phyloP scores from a whole-genome alignment of 768 basidiomycete species.

The Suillus paluster region DNA sequence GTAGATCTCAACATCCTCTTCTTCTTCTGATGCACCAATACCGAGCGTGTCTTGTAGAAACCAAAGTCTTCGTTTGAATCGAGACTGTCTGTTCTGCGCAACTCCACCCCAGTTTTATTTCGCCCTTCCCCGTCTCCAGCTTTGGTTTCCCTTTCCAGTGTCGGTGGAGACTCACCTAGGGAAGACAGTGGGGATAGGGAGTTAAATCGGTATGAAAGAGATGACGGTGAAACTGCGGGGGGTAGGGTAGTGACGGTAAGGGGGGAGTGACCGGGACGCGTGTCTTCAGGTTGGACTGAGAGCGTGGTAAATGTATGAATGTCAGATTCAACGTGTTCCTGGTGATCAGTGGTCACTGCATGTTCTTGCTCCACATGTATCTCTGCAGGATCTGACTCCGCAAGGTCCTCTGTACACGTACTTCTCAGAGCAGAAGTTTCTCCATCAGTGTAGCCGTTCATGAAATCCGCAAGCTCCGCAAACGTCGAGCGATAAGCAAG shows the following conservation, averaged over 20 bases:
- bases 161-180: not conserved
- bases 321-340: not conserved
- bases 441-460: not conserved
- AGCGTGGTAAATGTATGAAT: not conserved
- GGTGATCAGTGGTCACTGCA: not conserved
- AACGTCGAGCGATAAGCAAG: not conserved
- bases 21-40: not conserved
- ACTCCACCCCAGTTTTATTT: not conserved
- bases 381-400: not conserved
- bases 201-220: not conserved
- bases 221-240: not conserved
- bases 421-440: not conserved
- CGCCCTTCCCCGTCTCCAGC: not conserved
- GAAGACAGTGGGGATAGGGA: slow-evolving; percentile 3
- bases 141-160: not conserved
- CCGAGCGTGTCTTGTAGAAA: not conserved
- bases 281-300: not conserved
- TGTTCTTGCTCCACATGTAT: not conserved
- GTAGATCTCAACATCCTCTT: not conserved
- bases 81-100: not conserved
- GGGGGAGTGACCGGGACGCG: not conserved
- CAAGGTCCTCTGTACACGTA: not conserved
- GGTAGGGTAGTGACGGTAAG: not conserved
- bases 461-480: not conserved
- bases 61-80: not conserved